Base-by-base conservation (phyloP, 129 eudicot genomes). In the Escallonia rubra region DNA sequence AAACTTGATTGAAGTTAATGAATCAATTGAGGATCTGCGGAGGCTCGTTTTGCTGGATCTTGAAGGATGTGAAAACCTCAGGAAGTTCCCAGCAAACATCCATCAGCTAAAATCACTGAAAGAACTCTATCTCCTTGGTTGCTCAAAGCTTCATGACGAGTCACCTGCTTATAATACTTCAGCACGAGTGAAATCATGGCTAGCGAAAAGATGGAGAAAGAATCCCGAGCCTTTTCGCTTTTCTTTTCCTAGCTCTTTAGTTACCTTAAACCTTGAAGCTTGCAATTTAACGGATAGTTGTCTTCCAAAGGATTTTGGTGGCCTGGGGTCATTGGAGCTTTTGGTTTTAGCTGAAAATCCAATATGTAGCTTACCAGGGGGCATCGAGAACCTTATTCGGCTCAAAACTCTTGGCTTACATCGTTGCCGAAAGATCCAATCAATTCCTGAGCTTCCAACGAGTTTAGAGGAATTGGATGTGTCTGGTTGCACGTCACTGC, bases 331-430 rank as follows among this genome's bases (percentile, higher is more conserved):
- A 23, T 57, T 73, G 42, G 50, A 59, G 16, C 13, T 2, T 16
- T 57, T 73, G 66, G 14, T 44, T 41, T 14, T 73, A 40, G 7
- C 60, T 10, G 15, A 34, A 14, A 73, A 73, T 65, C 59, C 9
- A 10, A 23, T 73, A 41, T 14, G 12, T 39, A 65, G 72, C 34
- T 60, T 73, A n/a, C 78, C 78, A 39, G 60, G 43, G 10, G 13
- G 55, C 56, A 23, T 73, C 41, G 48, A 42, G 14, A 16, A 38
- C 14, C 65, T 73, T 55, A 4, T 52, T 41, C 8, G 2, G 39
- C 78, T 73, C 42, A 3, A 72, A 16, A 7, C 42, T 7, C 58
- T 72, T 4, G 2, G 38, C 4, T 8, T 64, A 48, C n/a, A 10
- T 15, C 6, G 16, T 4, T 64, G 68, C 68, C 47, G 2, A 16